phyloP scores from a whole-genome alignment of 2,329 filamentous ascomycete species.

The Lecanicillium sp. region DNA sequence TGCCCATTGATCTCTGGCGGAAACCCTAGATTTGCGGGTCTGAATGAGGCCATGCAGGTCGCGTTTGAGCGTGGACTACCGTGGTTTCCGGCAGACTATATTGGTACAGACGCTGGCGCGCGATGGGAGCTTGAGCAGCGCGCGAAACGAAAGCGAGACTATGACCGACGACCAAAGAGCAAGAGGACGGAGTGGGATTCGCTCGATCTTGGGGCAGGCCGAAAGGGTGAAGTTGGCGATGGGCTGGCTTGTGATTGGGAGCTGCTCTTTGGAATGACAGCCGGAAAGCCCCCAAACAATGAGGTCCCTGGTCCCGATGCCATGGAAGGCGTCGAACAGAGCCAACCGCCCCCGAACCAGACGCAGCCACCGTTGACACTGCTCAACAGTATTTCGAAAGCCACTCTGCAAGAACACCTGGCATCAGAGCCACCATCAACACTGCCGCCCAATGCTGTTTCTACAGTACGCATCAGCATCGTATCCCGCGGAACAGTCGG shows the following conservation, averaged over 20 bases:
- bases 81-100: conserved; percentile 82
- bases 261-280: conserved; percentile 40
- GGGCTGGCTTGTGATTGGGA: conserved; percentile 84
- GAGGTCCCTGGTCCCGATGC: conserved; percentile 3
- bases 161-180: conserved; percentile 48
- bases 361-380: conserved; percentile 4
- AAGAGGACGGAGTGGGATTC: conserved; percentile 70
- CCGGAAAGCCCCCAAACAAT: conserved; percentile 9
- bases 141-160: conserved; percentile 28
- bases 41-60: conserved; percentile 72
- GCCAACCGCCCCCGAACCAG: conserved; percentile 5
- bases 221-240: conserved; percentile 73
- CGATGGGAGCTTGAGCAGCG: conserved; percentile 67
- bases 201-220: conserved; percentile 63
- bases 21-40: conserved; percentile 73
- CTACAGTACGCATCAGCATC: conserved; percentile 60
- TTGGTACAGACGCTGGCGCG: conserved; percentile 70
- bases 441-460: conserved; percentile 30
- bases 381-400: conserved; percentile 21
- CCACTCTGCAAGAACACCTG: conserved; percentile 12
- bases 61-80: conserved; percentile 69
- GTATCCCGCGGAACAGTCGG: conserved; percentile 61
- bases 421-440: conserved; percentile 12
- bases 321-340: conserved; percentile 5
- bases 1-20: conserved; percentile 71